These are phyloP conservation scores for Nidula niveotomentosa DNA, from an alignment of 1,284 basidiomycete species.

Conservation along the genomic window DNA sequence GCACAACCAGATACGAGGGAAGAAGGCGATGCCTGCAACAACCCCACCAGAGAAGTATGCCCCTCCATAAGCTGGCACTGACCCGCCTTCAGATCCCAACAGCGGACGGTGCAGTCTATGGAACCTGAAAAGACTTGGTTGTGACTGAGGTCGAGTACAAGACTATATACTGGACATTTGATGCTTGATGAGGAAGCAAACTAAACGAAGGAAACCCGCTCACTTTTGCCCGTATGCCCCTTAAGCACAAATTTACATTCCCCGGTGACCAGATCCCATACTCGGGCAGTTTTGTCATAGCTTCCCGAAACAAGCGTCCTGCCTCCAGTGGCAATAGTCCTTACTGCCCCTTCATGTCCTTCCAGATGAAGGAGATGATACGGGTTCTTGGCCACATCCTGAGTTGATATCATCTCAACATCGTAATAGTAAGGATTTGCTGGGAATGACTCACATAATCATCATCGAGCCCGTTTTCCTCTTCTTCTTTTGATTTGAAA, in stretches of 20 bases:
- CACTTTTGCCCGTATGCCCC: conserved; percentile 87
- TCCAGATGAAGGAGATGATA: conserved; percentile 80
- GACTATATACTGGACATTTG: conserved; percentile 69
- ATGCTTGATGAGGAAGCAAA: conserved; percentile 1
- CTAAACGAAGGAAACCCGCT: conserved; percentile 23
- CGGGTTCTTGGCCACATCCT: conserved; percentile 81
- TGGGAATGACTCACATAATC: too few species aligned
- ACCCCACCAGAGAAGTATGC: conserved; percentile 82
- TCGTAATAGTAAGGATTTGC: background rate
- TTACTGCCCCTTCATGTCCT: conserved; percentile 85
- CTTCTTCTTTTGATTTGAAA: background rate
- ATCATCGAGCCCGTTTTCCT: conserved; percentile 17
- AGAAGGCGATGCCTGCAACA: conserved; percentile 80
- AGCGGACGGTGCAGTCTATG: conserved; percentile 89
- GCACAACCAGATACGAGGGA: conserved; percentile 88
- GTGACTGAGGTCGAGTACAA: conserved; percentile 77
- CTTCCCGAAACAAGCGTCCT: conserved; percentile 85
- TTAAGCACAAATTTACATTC: conserved; percentile 71
- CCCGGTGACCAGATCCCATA: conserved; percentile 89
- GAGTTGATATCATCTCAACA: conserved; percentile 41
- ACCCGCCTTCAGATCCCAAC: conserved; percentile 83
- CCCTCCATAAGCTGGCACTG: conserved; percentile 75
- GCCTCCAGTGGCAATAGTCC: conserved; percentile 69
- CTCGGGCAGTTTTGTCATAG: conserved; percentile 85
- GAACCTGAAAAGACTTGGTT: conserved; percentile 88